phyloP scores from a whole-genome alignment of 805 yeast species.

The Saccharomyces mikatae region DNA sequence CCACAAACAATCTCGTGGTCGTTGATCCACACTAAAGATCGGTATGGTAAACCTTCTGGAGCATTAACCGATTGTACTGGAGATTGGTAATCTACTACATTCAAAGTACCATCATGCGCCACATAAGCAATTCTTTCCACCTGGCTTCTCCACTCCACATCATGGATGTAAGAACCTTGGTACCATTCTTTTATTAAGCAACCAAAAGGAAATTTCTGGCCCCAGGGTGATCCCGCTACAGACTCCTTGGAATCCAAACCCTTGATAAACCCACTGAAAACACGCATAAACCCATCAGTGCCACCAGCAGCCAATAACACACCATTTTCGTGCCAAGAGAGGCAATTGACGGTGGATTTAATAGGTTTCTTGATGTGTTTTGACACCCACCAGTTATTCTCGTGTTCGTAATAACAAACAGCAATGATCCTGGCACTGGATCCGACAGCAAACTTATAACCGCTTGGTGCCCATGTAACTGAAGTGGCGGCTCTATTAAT shows the following conservation, averaged over 20 bases:
- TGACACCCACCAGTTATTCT: constrained; percentile 99
- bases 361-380: constrained; percentile 95
- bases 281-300: constrained; percentile 87
- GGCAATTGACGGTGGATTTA: constrained; percentile 71
- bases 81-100: constrained; percentile 55
- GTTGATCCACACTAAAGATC: constrained; percentile 59
- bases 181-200: constrained; percentile 44
- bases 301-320: constrained; percentile 86
- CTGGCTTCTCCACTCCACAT: constrained; percentile 72
- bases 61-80: constrained; percentile 17
- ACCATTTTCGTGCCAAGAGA: constrained; percentile 91
- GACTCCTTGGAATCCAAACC: constrained; percentile 64
- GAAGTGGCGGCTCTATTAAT: constrained; percentile 92
- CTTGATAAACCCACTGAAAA: constrained; percentile 82
- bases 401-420: constrained; percentile 90
- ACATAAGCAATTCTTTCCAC: constrained; percentile 75
- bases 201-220: constrained; percentile 89
- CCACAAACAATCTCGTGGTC: constrained; percentile 71
- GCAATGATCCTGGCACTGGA: constrained; percentile 92
- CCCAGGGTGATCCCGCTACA: constrained; percentile 69
- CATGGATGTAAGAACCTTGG: constrained; percentile 87
- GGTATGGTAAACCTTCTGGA: constrained; percentile 61
- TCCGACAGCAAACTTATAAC: constrained; percentile 94
- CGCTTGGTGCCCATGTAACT: constrained; percentile 92
- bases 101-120: constrained; percentile 80